Evolutionary conservation across 768 basidiomycete genomes (phyloP), one percentile per base, ranked within the genome.

Genomic region (Asterophora lycoperdoides): DNA sequence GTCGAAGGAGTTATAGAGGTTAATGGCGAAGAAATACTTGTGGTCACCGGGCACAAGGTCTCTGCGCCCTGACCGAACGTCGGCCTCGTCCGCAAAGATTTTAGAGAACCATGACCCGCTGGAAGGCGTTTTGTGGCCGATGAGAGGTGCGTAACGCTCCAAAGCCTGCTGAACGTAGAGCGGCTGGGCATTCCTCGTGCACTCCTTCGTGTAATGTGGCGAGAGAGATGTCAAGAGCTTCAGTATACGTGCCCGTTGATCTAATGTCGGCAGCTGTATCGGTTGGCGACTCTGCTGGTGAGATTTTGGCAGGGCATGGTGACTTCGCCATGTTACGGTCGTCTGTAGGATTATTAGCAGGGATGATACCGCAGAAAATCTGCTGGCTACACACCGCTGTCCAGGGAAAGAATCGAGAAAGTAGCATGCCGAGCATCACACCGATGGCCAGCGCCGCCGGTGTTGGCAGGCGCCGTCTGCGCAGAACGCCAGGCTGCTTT

Each of bases 21-120:
- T 99, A 78, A 99, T 98, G 52, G 93, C 95, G 68, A 99, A 96
- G 70, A 92, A 98, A 67, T 98, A 99, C 66, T 99, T 98, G 81
- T 99, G 96, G 56, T 86, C 80, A 60, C 74, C 76, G 9, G 76
- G 63, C 20, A 74, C 57, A 20, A 72, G 56, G 41, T 68, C 68
- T 14, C 68, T 60, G 26, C 73, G 65, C 40, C 67, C 63, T 57
- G 60, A 66, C 19, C 65, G 59, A 48, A 71, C 68, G 49, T 76
- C 70, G 29, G 77, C 70, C 45, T 67, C 62, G 33, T 60, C 55
- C 14, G 58, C 64, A n/a, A 82, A 78, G 38, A 84, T 64, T 1
- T 70, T 65, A 39, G 78, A 72, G 36, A 86, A 60, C 85, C 86
- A 89, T 5, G 85, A 81, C 26, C 70, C 66, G 23, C 73, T 65